Evolutionary conservation across 139 green algal genomes (phyloP), one percentile per base, ranked within the genome.

Genomic region (Micromonas pusilla): DNA sequence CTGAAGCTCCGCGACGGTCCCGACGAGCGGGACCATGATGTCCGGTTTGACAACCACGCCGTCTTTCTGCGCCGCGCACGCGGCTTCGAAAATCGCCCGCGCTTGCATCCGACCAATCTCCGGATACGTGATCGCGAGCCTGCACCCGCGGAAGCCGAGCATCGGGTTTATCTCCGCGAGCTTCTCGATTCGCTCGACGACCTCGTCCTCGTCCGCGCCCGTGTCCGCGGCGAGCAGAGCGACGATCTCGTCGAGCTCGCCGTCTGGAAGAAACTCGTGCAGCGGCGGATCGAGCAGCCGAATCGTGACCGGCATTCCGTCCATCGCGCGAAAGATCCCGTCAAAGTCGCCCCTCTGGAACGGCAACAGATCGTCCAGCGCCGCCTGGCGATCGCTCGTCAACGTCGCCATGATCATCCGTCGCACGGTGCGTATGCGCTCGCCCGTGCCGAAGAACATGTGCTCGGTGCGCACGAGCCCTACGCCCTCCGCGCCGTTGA

Each of bases 1-100:
- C 36, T 63, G 25, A 20, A 85, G 39, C 86, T 97, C 93, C 26
- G 86, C 82, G 13, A 87, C 70, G 28, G 85, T 85, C 52, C 88
- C 90, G 36, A 97, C 91, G 60, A 97, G 88, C 0, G 93, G 93
- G 53, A 97, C 85, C 93, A 97, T 97, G 85, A 97, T 92, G 70
- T 97, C 83, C 20, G 91, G 90, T 53, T 85, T 81, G 20, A 87
- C 79, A 39, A 36, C 23, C 9, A 85, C 30, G 26, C 91, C 93
- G 13, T 81, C 68, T 26, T 79, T 72, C n/a, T 77, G 31, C 23
- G 88, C 87, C 25, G 85, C 83, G 13, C 86, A 81, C 0, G 93
- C 93, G 0, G 93, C 93, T 84, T 96, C 92, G 34, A 96, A 77
- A 72, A 97, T 92, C 32, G 93, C 93, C 5, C 45, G 85, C 84